Conservation (phyloP, 805 yeast genomes). For the Pichia sporocuriosa region DNA sequence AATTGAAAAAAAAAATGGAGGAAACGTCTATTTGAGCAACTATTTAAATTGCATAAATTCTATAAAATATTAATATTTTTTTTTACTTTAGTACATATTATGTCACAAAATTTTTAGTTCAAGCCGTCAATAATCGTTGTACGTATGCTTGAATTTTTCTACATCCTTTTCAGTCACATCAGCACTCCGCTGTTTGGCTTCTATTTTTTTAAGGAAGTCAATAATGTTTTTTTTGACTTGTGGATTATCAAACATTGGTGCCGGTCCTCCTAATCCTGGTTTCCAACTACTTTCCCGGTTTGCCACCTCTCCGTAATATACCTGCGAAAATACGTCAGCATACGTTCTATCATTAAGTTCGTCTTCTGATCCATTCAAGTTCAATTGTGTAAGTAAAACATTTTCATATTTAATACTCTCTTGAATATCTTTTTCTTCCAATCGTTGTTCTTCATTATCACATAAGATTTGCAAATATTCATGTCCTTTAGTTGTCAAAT, state of each 20-base stretch:
- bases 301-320: neutral
- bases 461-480: constrained; percentile 6
- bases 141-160: constrained; percentile 4
- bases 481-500: constrained; percentile 8
- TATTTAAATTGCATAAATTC: too few relatives aligned
- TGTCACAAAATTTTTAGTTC: too few relatives aligned
- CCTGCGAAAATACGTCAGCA: constrained; percentile 1
- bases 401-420: constrained; percentile 8
- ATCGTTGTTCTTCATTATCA: constrained; percentile 2
- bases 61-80: too few relatives aligned
- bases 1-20: constrained; percentile 14
- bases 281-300: constrained; percentile 2
- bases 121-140: constrained; percentile 9
- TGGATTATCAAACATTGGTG: neutral
- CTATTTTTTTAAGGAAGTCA: neutral
- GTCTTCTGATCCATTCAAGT: neutral
- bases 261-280: constrained; percentile 6
- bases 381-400: constrained; percentile 1
- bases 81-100: too few relatives aligned
- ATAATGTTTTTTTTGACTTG: neutral
- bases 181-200: neutral
- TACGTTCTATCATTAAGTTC: neutral
- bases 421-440: constrained; percentile 2
- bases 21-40: constrained; percentile 7
- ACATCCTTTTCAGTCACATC: neutral